Base-by-base conservation (phyloP, 2,329 filamentous ascomycete genomes). In the Colletotrichum lentis region DNA sequence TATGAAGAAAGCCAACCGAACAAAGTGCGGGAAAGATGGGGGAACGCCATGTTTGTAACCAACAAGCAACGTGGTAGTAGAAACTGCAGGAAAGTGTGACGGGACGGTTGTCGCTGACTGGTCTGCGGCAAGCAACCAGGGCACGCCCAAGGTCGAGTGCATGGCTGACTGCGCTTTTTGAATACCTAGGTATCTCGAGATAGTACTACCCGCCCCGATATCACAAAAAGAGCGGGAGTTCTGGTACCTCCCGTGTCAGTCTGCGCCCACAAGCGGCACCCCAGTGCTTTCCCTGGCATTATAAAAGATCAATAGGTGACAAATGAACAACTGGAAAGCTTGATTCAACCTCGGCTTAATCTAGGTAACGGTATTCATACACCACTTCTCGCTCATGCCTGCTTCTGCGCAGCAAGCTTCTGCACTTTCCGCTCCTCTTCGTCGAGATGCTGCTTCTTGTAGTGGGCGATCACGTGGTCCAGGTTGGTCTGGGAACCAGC, bases 401-500 rank as follows among this genome's bases (percentile, higher is more conserved):
- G 58, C 62, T 69, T 69, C 44, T 66, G 46, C 62, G 63, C 60
- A 37, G 67, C 67, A 43, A 69, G 66, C 76, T 80, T 85, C 75
- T 80, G 79, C 44, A 78, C 79, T 78, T 88, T 88, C 71, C 83
- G 80, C 73, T 84, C 85, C 77, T 87, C 85, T 67, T 86, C 84
- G 66, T 82, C 82, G 62, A 83, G 73, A 71, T 88, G 82, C 77
- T 84, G 77, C 76, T 85, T 80, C 73, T 80, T 80, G 79, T 86
- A 88, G 78, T 88, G 86, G 74, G 84, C 85, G 18, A 86, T 81
- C 35, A 88, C 80, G 72, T 85, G 79, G 75, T 87, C 85, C 54
- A 89, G 76, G 76, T 86, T 86, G 71, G 80, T 76, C 70, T 81
- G 78, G 72, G 86, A 83, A 47, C 86, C 86, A 35, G 86, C 86